Conservation (phyloP, 768 basidiomycete species). For the Kwoniella pini region DNA sequence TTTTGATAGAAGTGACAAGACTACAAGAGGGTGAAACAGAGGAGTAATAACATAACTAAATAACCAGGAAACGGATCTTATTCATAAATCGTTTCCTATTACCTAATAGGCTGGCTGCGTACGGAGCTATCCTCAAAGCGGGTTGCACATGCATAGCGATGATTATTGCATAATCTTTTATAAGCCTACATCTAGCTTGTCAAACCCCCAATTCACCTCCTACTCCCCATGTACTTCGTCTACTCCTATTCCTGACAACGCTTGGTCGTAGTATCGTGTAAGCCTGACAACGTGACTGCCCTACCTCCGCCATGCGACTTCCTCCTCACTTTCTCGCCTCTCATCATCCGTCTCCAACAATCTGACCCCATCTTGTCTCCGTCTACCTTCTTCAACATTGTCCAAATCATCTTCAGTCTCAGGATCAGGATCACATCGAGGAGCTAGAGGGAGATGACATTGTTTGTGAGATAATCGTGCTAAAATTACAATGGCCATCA, state of each 20-base stretch:
- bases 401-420: conserved; percentile 27
- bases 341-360: conserved; percentile 22
- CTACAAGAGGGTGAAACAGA: background rate
- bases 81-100: too few relatives aligned
- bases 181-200: too few relatives aligned
- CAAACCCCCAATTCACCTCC: too few relatives aligned
- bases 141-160: too few relatives aligned
- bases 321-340: conserved; percentile 31
- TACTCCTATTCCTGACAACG: too few relatives aligned
- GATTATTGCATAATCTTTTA: too few relatives aligned
- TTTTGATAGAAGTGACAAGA: background rate
- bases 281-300: too few relatives aligned
- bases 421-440: conserved; percentile 22
- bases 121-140: too few relatives aligned
- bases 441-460: conserved; percentile 51
- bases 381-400: conserved; percentile 11
- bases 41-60: background rate
- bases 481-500: conserved; percentile 5
- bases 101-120: too few relatives aligned
- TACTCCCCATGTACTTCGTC: too few relatives aligned
- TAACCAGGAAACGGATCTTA: too few relatives aligned
- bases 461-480: conserved; percentile 44
- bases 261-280: too few relatives aligned
- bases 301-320: conserved; percentile 28
- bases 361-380: conserved; percentile 20